phyloP scores from a whole-genome alignment of 164 flowering plant genomes.

The Stephania cephalantha region DNA sequence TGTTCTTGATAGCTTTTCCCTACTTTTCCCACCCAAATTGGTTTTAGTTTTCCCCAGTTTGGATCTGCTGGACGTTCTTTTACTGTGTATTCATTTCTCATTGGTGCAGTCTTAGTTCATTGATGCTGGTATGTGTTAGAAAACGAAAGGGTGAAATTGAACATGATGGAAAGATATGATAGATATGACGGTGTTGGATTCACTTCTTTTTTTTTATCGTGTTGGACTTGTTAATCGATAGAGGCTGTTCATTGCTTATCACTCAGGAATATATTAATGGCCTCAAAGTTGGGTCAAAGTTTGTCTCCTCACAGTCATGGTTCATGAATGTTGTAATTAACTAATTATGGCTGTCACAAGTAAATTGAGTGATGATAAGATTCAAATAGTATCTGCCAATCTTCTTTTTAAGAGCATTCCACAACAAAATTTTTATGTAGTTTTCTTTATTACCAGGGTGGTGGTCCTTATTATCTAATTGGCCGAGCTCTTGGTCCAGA shows the following conservation, averaged over 20 bases:
- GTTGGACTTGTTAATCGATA: neutral
- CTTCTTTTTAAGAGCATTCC: slow-evolving; percentile 3
- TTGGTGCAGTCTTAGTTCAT: neutral
- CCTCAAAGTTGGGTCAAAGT: neutral
- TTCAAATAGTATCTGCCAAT: neutral
- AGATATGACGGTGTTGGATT: neutral
- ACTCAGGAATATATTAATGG: neutral
- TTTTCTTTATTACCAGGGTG: slow-evolving; percentile 56
- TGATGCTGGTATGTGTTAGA: no score
- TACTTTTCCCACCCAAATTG: neutral
- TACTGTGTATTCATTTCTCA: neutral
- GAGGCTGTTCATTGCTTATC: neutral
- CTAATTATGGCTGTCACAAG: neutral
- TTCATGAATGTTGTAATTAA: neutral
- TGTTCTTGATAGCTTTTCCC: neutral
- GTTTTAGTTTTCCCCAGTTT: neutral
- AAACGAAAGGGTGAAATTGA: no score
- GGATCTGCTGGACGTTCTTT: neutral
- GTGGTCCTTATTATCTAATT: slow-evolving; percentile 99
- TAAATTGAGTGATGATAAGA: neutral
- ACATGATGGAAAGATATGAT: no score
- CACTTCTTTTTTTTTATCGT: neutral
- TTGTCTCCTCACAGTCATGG: neutral
- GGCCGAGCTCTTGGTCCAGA: slow-evolving; percentile 99
- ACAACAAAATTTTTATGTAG: neutral